Evolutionary conservation across 2,329 filamentous ascomycete species (phyloP), one percentile per base, ranked within the genome.

Genomic region (Pseudomassariella vexata): DNA sequence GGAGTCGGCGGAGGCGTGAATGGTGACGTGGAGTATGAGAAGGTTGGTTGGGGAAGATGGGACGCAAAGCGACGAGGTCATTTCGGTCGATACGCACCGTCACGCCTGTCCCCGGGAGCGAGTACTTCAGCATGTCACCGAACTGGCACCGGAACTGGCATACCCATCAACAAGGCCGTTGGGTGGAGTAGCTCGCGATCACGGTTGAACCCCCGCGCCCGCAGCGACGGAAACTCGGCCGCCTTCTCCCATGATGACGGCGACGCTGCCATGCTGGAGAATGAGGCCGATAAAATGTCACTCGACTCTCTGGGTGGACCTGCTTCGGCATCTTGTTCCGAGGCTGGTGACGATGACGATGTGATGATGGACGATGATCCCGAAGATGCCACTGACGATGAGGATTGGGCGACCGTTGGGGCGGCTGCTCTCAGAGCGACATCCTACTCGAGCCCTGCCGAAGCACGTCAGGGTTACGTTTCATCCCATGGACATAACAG

Each of bases 41-140:
- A 96, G 69, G 87, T 95, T 37, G 90, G 90, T 52, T 96, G 90
- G 90, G 92, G 92, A 38, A 79, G 88, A 45, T 98, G 90, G 90
- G 85, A 94, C 59, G 92, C 89, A 40, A 79, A 79, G 53, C 72
- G 77, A 55, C 78, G 78, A 48, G 85, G 81, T 34, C 75, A 85
- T 40, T 64, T 72, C 25, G 48, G 64, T 40, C 65, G 68, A 41
- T 55, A 65, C 38, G 43, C 51, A 25, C 40, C 54, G 47, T 52
- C 65, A 56, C 52, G 58, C 46, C 49, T 55, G 45, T 54, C 66
- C 56, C 55, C 65, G 48, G 45, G 41, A 52, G 56, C 53, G 55
- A 58, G 49, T 57, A 57, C 45, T 50, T 55, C 55, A 34, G 57
- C 59, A 19, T 62, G 60, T 17, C 67, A 66, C 46, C 58, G 63